phyloP scores from a whole-genome alignment of 208 protist species.

The Trypanosoma melophagium region DNA sequence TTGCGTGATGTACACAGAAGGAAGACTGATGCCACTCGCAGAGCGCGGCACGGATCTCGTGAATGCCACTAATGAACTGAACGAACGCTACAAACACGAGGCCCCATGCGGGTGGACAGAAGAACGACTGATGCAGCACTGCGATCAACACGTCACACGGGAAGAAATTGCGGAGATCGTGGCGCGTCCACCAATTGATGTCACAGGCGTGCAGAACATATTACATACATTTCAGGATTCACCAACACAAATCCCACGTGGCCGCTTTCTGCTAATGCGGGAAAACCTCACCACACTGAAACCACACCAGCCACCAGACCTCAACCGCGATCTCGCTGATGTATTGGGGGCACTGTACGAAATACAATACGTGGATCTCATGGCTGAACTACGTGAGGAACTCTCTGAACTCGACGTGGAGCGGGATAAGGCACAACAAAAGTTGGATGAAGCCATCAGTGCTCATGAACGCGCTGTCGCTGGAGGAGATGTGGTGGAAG shows the following conservation, averaged over 20 bases:
- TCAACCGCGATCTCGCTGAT: conserved; percentile 45
- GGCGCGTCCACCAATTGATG: conserved; percentile 49
- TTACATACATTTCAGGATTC: conserved; percentile 45
- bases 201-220: conserved; percentile 33
- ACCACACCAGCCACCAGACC: conserved; percentile 40
- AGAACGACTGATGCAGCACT: conserved; percentile 57
- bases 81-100: conserved; percentile 60
- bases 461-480: conserved; percentile 45
- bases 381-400: conserved; percentile 58
- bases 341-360: conserved; percentile 68
- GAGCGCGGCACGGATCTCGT: conserved; percentile 38
- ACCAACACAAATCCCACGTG: conserved; percentile 44
- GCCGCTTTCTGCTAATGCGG: conserved; percentile 58
- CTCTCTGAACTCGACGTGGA: conserved; percentile 57
- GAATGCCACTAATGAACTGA: conserved; percentile 35
- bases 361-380: conserved; percentile 64
- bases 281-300: conserved; percentile 59
- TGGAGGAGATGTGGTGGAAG: conserved; percentile 64
- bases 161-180: conserved; percentile 44
- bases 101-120: conserved; percentile 76
- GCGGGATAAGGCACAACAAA: conserved; percentile 31
- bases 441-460: conserved; percentile 50
- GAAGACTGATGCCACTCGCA: conserved; percentile 57
- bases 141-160: conserved; percentile 51
- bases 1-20: conserved; percentile 65